Conservation (phyloP, 1,284 basidiomycete genomes). For the Apiotrichum montevideense region DNA sequence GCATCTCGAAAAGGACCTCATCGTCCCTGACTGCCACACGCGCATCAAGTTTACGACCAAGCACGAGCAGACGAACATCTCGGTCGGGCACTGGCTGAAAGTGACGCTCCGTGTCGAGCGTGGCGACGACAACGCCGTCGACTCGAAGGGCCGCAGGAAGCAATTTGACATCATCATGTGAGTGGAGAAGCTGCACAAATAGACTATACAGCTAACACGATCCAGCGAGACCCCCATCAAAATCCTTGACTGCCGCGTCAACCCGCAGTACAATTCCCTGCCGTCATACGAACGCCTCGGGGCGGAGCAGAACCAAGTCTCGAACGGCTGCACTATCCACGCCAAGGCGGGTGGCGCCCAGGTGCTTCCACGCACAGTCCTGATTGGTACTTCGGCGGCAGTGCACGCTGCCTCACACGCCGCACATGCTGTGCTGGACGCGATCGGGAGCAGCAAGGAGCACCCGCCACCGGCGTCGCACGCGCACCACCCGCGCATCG, state of each 20-base stretch:
- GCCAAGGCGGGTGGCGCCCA: constrained; percentile 4
- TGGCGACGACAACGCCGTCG: constrained; percentile 61
- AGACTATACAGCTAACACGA: too few species aligned
- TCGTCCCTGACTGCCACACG: constrained; percentile 49
- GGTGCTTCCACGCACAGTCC: background rate
- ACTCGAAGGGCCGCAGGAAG: constrained; percentile 66
- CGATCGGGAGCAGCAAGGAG: too few species aligned
- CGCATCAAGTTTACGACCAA: constrained; percentile 73
- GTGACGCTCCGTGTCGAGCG: constrained; percentile 78
- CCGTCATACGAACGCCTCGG: constrained; percentile 50
- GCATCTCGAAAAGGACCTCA: constrained; percentile 50
- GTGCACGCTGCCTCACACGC: background rate
- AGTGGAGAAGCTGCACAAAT: constrained; percentile 7
- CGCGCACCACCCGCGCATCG: background rate
- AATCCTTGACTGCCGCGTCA: constrained; percentile 60
- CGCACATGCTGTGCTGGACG: background rate
- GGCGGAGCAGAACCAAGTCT: constrained; percentile 6
- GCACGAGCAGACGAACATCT: constrained; percentile 73
- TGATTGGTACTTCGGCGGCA: background rate
- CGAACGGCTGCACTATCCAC: constrained; percentile 34
- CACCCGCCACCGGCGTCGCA: background rate
- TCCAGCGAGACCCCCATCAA: constrained; percentile 47
- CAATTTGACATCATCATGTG: constrained; percentile 79
- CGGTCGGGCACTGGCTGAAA: constrained; percentile 72
- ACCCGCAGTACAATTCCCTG: constrained; percentile 67